Percentiles rank a stretch among this genome's conserved stretches.
Conservation (phyloP, 2,329 filamentous ascomycete species). For the Aureobasidium sp. region DNA sequence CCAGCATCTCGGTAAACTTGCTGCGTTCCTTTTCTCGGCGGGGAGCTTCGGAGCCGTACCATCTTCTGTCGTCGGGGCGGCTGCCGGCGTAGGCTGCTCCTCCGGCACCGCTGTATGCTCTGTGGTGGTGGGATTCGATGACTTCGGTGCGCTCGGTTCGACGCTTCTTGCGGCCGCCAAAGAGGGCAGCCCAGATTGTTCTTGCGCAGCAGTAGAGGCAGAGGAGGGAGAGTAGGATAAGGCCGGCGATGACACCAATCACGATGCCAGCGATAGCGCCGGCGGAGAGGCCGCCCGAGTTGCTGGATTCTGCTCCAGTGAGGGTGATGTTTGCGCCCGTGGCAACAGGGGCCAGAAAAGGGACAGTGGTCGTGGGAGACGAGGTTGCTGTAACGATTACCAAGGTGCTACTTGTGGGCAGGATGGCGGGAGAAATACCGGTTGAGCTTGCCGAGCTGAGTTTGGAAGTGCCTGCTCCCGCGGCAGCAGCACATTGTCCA, state of each 20-base stretch:
- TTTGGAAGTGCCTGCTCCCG: conserved; percentile 27
- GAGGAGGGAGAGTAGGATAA: conserved; percentile 57
- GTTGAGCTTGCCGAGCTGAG: conserved; percentile 25
- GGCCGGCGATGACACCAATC: conserved; percentile 60
- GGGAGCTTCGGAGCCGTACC: conserved; percentile 37
- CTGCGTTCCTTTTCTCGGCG: conserved; percentile 27
- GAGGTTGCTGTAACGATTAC: conserved; percentile 42
- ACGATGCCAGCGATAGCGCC: conserved; percentile 77
- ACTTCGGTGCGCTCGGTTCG: conserved; percentile 47
- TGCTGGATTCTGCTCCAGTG: conserved; percentile 23
- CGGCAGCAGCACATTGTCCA: conserved; percentile 51
- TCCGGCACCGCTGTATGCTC: conserved; percentile 49
- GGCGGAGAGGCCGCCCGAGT: conserved; percentile 45
- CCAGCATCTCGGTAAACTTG: conserved; percentile 27
- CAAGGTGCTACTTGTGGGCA: conserved; percentile 45
- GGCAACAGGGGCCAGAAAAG: conserved; percentile 45
- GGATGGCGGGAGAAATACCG: conserved; percentile 36
- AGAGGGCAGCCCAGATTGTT: conserved; percentile 46
- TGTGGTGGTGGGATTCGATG: conserved; percentile 51
- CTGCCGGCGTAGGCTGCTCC: conserved; percentile 31
- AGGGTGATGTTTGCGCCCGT: conserved; percentile 41
- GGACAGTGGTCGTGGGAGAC: conserved; percentile 37
- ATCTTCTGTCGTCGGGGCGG: conserved; percentile 31
- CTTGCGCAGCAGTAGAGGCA: conserved; percentile 63
- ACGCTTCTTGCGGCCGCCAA: conserved; percentile 43